Conservation (phyloP, 1,284 basidiomycete species). For the Cutaneotrichosporon cavernicola region DNA sequence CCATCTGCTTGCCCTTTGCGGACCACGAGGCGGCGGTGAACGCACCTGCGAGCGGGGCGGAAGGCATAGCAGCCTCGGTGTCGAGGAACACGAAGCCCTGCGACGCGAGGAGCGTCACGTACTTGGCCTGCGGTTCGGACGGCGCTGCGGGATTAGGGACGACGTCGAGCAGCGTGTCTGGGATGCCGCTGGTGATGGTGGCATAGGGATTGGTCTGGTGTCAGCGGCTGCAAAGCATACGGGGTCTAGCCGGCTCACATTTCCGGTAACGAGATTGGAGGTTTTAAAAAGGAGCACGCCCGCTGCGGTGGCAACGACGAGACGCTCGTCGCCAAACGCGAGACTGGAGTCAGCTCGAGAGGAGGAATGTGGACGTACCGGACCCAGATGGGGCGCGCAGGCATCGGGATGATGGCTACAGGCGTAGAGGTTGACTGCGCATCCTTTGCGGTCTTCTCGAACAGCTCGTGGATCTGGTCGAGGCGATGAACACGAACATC, state of each 20-base stretch:
- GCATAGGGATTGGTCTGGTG: conserved; percentile 41
- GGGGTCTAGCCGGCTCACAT: conserved; percentile 30
- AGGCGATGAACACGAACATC: conserved; percentile 47
- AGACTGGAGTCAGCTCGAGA: conserved; percentile 31
- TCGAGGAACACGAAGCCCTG: conserved; percentile 46
- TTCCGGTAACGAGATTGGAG: conserved; percentile 39
- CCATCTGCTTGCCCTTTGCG: conserved; percentile 60
- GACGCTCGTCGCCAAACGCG: conserved; percentile 42
- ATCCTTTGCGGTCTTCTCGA: conserved; percentile 40
- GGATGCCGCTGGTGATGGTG: conserved; percentile 41
- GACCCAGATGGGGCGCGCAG: conserved; percentile 49
- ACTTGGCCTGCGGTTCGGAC: conserved; percentile 39
- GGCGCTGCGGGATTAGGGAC: conserved; percentile 54
- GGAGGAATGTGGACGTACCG: conserved; percentile 29
- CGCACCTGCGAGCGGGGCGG: conserved; percentile 33
- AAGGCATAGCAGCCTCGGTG: conserved; percentile 35
- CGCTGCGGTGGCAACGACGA: conserved; percentile 40
- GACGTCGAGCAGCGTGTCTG: conserved; percentile 45
- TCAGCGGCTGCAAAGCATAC: background rate
- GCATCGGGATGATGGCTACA: conserved; percentile 31
- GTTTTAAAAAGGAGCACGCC: conserved; percentile 40
- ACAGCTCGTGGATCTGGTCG: conserved; percentile 32
- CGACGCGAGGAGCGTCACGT: conserved; percentile 48
- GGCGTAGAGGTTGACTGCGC: conserved; percentile 31
- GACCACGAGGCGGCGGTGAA: conserved; percentile 57